phyloP scores from a whole-genome alignment of 768 basidiomycete genomes.

The Serendipita sp. region DNA sequence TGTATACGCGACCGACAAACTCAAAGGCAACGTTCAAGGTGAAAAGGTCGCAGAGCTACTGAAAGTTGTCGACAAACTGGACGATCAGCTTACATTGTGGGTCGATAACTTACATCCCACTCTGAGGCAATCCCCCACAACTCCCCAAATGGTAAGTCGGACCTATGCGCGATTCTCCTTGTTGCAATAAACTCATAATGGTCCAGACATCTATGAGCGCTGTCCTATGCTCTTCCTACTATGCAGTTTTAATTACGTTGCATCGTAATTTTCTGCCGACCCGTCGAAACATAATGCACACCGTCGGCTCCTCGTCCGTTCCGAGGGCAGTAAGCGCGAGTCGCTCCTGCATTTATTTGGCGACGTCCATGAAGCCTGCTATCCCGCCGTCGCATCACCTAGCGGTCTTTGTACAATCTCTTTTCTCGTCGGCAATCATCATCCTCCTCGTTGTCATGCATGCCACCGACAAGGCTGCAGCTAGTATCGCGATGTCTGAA shows the following conservation, averaged over 20 bases:
- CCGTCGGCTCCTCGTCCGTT: slow-evolving; percentile 50
- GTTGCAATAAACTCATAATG: neutral
- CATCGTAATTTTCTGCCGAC: slow-evolving; percentile 73
- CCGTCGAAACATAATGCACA: slow-evolving; percentile 38
- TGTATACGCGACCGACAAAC: slow-evolving; percentile 68
- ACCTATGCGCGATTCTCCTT: neutral
- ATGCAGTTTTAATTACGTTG: slow-evolving; percentile 71
- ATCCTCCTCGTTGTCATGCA: slow-evolving; percentile 79
- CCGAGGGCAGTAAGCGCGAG: slow-evolving; percentile 71
- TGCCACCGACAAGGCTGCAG: slow-evolving; percentile 42
- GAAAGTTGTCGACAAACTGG: slow-evolving; percentile 59
- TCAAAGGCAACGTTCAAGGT: slow-evolving; percentile 55
- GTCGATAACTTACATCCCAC: slow-evolving; percentile 57
- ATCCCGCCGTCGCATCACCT: slow-evolving; percentile 78
- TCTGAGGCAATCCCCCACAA: slow-evolving; percentile 60
- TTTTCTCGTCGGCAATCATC: slow-evolving; percentile 80
- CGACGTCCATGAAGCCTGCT: slow-evolving; percentile 68
- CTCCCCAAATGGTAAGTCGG: slow-evolving; percentile 52
- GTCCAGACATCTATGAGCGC: slow-evolving; percentile 44
- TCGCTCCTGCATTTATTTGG: slow-evolving; percentile 70
- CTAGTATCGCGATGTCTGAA: slow-evolving; percentile 67
- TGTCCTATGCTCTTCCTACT: slow-evolving; percentile 77
- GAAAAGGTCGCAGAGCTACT: slow-evolving; percentile 67
- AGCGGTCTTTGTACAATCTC: slow-evolving; percentile 77
- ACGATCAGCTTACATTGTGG: slow-evolving; percentile 67